Base-by-base conservation (phyloP, 345 rosid genomes). In the Aquilaria sinensis region DNA sequence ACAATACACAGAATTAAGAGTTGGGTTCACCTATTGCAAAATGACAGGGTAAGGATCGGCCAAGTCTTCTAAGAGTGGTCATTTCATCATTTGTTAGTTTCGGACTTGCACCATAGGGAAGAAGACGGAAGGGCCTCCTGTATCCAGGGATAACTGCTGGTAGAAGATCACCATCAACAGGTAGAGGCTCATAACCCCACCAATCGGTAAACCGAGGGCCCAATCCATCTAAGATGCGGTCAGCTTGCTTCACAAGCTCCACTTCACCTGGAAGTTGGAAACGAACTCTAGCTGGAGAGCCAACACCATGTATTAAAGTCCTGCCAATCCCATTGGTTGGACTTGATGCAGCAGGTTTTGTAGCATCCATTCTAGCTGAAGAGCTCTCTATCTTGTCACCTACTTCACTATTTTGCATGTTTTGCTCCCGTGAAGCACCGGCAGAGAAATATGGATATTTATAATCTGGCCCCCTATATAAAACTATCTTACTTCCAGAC, bases 121-220 rank as follows among this genome's bases (percentile, higher is more conserved):
- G 97, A 80, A 90, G 92, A 61, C 90, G 96, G 78, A 90, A 90
- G 5, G 97, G 98, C 77, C 81, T 80, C 69, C 88, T 82, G 70
- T 83, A 88, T 31, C 88, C 90, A 54, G 92, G 85, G 54, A 93
- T 73, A 64, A 80, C 15, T 12, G 89, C 96, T 55, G 97, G 97
- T 33, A 93, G 79, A 67, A 93, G 89, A 76, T 93, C 96, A 74
- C 87, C 97, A 75, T 90, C 97, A 49, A 93, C 80, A 29, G 98
- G 98, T 37, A 82, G 80, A 29, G 98, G 98, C 53, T 90, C 94
- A 73, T 85, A 90, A 41, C 94, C 98, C 98, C 97, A 88, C 97
- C 97, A 90, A 58, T 88, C 97, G 32, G 77, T 72, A 72, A 78
- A 93, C 32, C 98, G 83, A 31, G 98, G 98, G 62, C 97, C 97